Percentiles rank a stretch among this genome's conserved stretches.
phyloP scores from a whole-genome alignment of 768 basidiomycete genomes.

The Boletellus emodensis region DNA sequence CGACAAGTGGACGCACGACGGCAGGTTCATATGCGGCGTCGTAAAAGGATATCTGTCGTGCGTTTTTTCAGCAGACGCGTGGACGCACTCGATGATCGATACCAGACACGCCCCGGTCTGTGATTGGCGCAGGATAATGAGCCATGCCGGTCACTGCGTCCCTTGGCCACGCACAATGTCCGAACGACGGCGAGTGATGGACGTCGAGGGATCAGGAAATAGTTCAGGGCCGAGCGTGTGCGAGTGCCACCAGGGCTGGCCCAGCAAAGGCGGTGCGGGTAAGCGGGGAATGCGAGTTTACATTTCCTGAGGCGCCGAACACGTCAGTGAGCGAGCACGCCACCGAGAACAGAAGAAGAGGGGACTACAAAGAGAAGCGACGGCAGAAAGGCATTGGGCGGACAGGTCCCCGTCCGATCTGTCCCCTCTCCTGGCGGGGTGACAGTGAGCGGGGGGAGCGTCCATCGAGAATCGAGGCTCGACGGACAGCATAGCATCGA shows the following conservation, averaged over 20 bases:
- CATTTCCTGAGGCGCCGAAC: constrained; percentile 5
- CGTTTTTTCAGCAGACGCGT: no score
- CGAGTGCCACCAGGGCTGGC: constrained; percentile 4
- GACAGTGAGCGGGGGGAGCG: neutral
- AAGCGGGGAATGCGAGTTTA: constrained; percentile 9
- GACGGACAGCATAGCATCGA: no score
- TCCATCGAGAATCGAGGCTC: constrained; percentile 1
- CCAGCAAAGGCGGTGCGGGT: neutral
- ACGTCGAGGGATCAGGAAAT: neutral
- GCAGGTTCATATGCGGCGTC: neutral
- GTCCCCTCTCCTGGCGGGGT: neutral
- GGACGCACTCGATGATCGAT: neutral
- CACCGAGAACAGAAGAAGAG: constrained; percentile 5
- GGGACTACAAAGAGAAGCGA: constrained; percentile 6
- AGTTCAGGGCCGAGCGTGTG: constrained; percentile 6
- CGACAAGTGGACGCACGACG: neutral
- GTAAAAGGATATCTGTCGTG: neutral
- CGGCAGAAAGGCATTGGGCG: neutral
- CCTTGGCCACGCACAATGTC: constrained; percentile 7
- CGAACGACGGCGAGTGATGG: constrained; percentile 5
- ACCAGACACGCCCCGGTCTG: neutral
- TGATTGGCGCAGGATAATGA: neutral
- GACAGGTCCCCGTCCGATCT: constrained; percentile 18
- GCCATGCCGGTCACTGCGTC: neutral
- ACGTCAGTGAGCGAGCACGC: constrained; percentile 11